Percentiles rank a stretch among this genome's conserved stretches.
These are phyloP conservation scores for Eucalyptus albens DNA, from an alignment of 345 rosid genomes.

Conservation along the genomic window DNA sequence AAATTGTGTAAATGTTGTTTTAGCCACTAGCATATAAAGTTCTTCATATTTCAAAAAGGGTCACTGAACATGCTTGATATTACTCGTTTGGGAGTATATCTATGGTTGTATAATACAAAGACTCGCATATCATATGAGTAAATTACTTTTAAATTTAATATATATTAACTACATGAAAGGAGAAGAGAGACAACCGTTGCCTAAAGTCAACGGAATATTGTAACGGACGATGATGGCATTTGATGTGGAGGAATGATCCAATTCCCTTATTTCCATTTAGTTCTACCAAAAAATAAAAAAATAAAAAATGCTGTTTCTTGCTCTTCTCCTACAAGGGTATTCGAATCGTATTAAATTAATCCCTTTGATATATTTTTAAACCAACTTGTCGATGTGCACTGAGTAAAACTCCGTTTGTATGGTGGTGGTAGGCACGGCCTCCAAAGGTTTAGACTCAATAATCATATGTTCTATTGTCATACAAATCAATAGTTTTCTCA, in stretches of 20 bases:
- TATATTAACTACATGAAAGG: neutral
- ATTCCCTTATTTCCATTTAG: neutral
- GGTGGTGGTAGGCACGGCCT: rapidly evolving
- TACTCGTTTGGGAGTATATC: neutral
- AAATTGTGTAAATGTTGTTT: neutral
- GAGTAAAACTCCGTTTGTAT: neutral
- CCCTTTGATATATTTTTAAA: neutral
- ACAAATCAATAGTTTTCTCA: neutral
- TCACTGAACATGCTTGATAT: neutral
- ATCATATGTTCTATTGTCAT: neutral
- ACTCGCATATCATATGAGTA: neutral
- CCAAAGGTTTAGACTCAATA: neutral
- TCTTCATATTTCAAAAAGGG: neutral
- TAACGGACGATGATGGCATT: neutral
- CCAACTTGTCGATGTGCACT: neutral
- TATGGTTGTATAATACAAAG: neutral
- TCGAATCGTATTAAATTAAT: neutral
- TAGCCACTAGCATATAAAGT: neutral
- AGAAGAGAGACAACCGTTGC: neutral
- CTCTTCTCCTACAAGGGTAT: neutral
- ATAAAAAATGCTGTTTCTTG: too few species aligned
- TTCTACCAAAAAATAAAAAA: too few species aligned
- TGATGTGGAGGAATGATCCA: neutral
- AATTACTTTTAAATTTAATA: neutral
- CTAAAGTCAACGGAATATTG: neutral